These are phyloP conservation scores for Talaromyces sp. DNA, from an alignment of 2,329 filamentous ascomycete genomes.

Conservation along the genomic window DNA sequence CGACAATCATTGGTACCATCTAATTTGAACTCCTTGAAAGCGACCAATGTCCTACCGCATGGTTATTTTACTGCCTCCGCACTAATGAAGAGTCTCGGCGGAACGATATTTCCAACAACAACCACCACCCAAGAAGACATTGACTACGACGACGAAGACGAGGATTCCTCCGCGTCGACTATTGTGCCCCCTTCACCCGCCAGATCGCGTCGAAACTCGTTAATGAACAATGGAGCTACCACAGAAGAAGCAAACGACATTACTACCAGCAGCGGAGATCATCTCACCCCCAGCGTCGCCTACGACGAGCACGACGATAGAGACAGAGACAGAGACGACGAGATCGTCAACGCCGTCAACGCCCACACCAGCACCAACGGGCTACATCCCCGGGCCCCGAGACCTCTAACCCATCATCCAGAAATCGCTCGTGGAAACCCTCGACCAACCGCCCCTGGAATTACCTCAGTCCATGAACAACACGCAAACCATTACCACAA, in stretches of 20 bases:
- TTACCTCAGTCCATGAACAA: not conserved
- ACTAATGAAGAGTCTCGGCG: slow-evolving; percentile 12
- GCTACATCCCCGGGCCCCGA: not conserved
- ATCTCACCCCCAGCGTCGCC: not conserved
- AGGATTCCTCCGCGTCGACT: slow-evolving; percentile 28
- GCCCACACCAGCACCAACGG: not conserved
- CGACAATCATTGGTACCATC: not conserved
- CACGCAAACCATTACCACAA: too few relatives aligned
- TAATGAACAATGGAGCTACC: not conserved
- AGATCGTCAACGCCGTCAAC: not conserved
- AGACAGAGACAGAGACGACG: not conserved
- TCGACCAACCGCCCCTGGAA: not conserved
- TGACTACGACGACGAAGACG: slow-evolving; percentile 33
- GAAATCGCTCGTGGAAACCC: not conserved
- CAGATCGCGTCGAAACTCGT: slow-evolving; percentile 25
- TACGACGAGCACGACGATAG: not conserved
- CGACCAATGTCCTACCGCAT: slow-evolving; percentile 8
- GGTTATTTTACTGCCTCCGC: slow-evolving; percentile 9
- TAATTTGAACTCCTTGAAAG: not conserved
- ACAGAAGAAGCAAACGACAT: not conserved
- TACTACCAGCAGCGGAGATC: not conserved
- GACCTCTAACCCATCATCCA: not conserved
- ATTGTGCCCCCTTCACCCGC: slow-evolving; percentile 33
- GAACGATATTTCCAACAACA: not conserved
- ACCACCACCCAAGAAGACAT: slow-evolving; percentile 13